Evolutionary conservation across 257 asterid species (phyloP).

Genomic region (Schizonepeta tenuifolia): DNA sequence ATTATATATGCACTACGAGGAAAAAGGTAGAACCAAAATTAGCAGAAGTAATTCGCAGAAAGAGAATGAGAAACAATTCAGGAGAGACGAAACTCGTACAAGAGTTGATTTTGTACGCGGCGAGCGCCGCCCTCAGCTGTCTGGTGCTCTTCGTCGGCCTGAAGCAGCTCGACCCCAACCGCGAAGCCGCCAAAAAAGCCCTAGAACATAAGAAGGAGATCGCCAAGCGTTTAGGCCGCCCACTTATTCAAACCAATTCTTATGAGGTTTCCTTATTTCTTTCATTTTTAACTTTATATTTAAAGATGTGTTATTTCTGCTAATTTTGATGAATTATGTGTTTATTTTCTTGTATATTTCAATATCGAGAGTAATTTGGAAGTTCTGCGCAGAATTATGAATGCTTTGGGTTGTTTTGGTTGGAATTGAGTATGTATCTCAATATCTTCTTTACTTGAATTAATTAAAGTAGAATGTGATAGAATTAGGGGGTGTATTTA

Average conservation of each 20-base stretch:
- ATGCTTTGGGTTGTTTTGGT: neutral
- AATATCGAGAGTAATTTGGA: neutral
- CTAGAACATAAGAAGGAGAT: conserved; percentile 79
- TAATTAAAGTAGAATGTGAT: neutral
- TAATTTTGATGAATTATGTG: neutral
- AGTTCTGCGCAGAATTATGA: neutral
- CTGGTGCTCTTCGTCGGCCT: conserved; percentile 77
- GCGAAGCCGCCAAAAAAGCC: conserved; percentile 78
- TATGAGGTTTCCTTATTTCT: conserved; percentile 61
- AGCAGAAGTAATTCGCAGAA: neutral
- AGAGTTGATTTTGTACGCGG: conserved; percentile 75
- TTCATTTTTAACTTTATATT: neutral
- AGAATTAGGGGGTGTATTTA: too few species aligned
- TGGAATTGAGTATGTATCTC: neutral
- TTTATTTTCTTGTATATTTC: neutral
- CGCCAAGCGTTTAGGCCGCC: conserved; percentile 93
- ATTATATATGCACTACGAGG: neutral
- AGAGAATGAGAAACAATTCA: conserved; percentile 48
- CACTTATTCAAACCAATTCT: conserved; percentile 70
- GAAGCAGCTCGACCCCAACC: conserved; percentile 80
- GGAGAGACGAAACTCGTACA: conserved; percentile 68
- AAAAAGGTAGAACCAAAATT: neutral
- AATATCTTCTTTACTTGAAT: conserved; percentile 4
- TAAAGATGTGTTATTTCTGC: neutral
- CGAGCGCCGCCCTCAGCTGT: conserved; percentile 91